Evolutionary conservation across 2,329 filamentous ascomycete species (phyloP).

Genomic region (Nakataea oryzae): DNA sequence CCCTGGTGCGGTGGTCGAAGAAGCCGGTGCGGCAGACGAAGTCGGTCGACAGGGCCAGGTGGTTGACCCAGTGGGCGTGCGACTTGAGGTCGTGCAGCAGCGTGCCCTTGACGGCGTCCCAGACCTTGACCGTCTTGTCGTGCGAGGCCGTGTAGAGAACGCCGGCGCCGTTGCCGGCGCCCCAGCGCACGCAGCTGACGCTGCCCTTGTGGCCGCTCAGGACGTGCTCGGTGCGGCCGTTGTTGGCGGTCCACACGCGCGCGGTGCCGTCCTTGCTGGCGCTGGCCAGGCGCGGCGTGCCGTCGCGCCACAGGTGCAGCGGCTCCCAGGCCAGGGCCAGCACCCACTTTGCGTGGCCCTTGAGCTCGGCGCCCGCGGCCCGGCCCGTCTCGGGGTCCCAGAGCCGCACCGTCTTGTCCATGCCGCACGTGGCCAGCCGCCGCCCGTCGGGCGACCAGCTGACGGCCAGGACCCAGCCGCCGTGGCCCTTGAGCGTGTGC

Average conservation of each 20-base stretch:
- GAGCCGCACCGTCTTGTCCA: constrained; percentile 83
- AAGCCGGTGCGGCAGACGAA: constrained; percentile 79
- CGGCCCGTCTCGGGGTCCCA: constrained; percentile 82
- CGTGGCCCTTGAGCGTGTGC: constrained; percentile 77
- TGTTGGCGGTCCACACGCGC: constrained; percentile 75
- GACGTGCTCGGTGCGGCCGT: constrained; percentile 68
- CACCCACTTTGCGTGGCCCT: constrained; percentile 84
- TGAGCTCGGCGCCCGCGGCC: constrained; percentile 59
- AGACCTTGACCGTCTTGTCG: constrained; percentile 87
- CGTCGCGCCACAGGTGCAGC: constrained; percentile 69
- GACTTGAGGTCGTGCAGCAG: constrained; percentile 60
- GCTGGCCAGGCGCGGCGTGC: constrained; percentile 71
- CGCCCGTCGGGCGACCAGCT: constrained; percentile 78
- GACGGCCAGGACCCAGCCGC: constrained; percentile 81
- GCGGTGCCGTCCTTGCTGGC: constrained; percentile 85
- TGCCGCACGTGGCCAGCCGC: constrained; percentile 77
- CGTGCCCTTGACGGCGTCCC: constrained; percentile 71
- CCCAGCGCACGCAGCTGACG: constrained; percentile 89
- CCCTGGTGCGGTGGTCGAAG: constrained; percentile 66
- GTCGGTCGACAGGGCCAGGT: constrained; percentile 86
- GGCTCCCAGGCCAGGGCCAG: constrained; percentile 88
- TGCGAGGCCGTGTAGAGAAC: constrained; percentile 76
- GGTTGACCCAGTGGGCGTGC: constrained; percentile 94
- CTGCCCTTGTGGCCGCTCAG: constrained; percentile 81
- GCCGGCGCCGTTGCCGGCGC: constrained; percentile 54